These are phyloP conservation scores for Maudiozyma serrabonitensis DNA, from an alignment of 805 yeast species.

Conservation along the genomic window DNA sequence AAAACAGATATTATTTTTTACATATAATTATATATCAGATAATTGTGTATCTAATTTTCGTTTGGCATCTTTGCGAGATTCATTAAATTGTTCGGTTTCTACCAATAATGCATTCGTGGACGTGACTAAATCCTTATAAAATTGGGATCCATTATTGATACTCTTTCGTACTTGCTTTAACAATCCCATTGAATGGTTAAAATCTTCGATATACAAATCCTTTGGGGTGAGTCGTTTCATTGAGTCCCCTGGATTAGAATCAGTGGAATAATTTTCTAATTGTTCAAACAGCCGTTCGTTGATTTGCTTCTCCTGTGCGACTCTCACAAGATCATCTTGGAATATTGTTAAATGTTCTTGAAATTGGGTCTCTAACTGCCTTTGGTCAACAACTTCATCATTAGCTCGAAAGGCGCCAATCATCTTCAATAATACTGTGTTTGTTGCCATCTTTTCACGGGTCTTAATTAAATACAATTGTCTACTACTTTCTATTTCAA, in stretches of 20 bases:
- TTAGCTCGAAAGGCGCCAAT: conserved; percentile 37
- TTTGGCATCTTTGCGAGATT: conserved; percentile 43
- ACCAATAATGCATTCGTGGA: conserved; percentile 37
- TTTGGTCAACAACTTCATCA: conserved; percentile 19
- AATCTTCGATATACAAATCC: conserved; percentile 20
- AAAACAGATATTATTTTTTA: background rate
- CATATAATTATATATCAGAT: background rate
- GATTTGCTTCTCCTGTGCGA: conserved; percentile 32
- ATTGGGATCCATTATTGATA: conserved; percentile 56
- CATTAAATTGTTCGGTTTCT: conserved; percentile 45
- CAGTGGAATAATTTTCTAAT: conserved; percentile 15
- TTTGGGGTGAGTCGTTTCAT: conserved; percentile 12
- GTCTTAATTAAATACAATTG: conserved; percentile 31
- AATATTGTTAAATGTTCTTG: conserved; percentile 37
- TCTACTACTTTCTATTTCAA: conserved; percentile 28
- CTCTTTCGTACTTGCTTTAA: conserved; percentile 50
- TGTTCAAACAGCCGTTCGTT: conserved; percentile 36
- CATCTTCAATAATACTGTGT: conserved; percentile 43
- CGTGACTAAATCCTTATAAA: conserved; percentile 53
- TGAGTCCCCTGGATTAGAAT: background rate
- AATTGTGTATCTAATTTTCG: conserved; percentile 36
- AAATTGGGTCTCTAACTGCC: conserved; percentile 32
- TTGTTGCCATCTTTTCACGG: conserved; percentile 37
- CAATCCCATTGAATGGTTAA: conserved; percentile 20
- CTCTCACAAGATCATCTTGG: conserved; percentile 38